Evolutionary conservation across 306 rosid species (phyloP).

Genomic region (Vigna mungo): DNA sequence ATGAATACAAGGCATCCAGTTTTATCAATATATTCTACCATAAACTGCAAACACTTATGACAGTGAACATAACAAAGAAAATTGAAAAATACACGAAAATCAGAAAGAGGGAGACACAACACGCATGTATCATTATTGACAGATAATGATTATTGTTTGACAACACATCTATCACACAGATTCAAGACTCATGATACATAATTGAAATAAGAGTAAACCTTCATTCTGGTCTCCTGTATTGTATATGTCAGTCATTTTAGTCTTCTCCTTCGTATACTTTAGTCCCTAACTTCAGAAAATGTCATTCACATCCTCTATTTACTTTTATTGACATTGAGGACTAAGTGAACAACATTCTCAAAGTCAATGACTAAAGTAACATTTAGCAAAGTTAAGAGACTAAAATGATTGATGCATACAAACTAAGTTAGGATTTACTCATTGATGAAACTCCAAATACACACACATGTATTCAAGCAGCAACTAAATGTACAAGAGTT

Average conservation of each 20-base stretch:
- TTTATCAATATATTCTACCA: constrained; percentile 25
- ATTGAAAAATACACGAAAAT: constrained; percentile 35
- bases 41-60: constrained; percentile 29
- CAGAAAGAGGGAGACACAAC: constrained; percentile 36
- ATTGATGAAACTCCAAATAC: constrained; percentile 29
- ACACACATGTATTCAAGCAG: constrained; percentile 15
- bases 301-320: neutral
- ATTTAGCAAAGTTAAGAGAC: constrained; percentile 10
- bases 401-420: neutral
- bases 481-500: constrained; percentile 55
- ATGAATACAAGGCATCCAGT: constrained; percentile 41
- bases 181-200: constrained; percentile 39
- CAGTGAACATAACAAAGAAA: constrained; percentile 30
- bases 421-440: neutral
- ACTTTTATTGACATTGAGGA: neutral
- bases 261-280: neutral
- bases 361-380: neutral
- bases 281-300: neutral
- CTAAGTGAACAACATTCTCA: neutral
- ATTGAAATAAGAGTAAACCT: constrained; percentile 18
- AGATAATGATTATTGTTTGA: neutral
- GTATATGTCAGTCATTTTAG: neutral
- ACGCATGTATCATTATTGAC: no score
- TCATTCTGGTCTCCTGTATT: neutral
- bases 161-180: constrained; percentile 22